Evolutionary conservation across 2,329 filamentous ascomycete species (phyloP), one percentile per base, ranked within the genome.

Genomic region (Beauveria rudraprayagi): DNA sequence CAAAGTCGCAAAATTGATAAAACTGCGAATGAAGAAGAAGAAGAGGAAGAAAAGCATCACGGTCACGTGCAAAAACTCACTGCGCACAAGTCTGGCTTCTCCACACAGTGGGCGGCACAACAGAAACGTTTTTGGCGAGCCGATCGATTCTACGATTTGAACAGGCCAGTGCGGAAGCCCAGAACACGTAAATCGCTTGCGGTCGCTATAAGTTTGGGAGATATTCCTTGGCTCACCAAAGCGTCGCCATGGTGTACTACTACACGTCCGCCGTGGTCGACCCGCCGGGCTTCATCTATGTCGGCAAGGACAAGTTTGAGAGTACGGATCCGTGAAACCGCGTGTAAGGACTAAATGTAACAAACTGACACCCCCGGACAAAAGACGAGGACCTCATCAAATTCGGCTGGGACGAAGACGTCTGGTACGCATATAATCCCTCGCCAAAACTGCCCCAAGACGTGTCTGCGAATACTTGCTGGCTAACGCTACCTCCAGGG

Each of bases 271-370:
- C 84, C 64, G 85, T 86, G 47, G 91, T 96, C 44, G 82, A 87
- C 14, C 93, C 94, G 2, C 73, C 91, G 37, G 93, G 91, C 47
- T 92, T 88, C 72, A 86, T 99, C 70, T 99, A 99, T 73, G 91
- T 97, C 63, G 94, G 94, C 75, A 99, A 97, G 76, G 94, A 99
- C 80, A 99, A 99, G 78, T 92, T 94, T 68, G 94, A 99, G 80
- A 99, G 94, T 97, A 81, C 71, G 87, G 68, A n/a, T 37, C 34
- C 34, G 34, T 37, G 34, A 37, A 37, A 37, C 34, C 34, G 34
- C 34, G 11, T 16, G 14, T 16, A 17, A 17, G 48, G 17, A 22
- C 30, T 24, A 46, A 4, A 11, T n/a, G n/a, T 16, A 28, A 40
- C 46, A 16, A 60, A 60, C 51, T 65, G 53, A 22, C 11, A 22